Base-by-base conservation (phyloP, 768 basidiomycete genomes). In the Pleurotus salmoneostramineus region DNA sequence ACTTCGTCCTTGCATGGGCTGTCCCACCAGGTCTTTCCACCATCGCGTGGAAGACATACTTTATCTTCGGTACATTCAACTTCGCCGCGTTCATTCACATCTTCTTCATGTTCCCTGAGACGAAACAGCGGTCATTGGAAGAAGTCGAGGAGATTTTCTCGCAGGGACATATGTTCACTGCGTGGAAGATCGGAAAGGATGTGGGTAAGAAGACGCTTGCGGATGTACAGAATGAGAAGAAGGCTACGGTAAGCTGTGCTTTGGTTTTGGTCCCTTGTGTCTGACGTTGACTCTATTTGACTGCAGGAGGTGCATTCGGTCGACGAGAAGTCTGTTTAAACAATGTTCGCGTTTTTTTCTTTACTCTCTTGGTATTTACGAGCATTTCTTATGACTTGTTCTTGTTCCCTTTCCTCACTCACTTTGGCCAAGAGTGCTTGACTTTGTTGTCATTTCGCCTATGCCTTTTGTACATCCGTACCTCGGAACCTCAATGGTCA, bases 71-170 rank as follows among this genome's bases (percentile, higher is more conserved):
- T 6, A 72, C 87, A 7, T 89, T 89, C 81, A 88, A 89, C 75
- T 83, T 87, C 58, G 83, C 84, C 0, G 85, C 83, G 1, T 85
- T 79, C 67, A 72, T 89, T 54, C 88, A 90, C 63, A 75, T 91
- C 59, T 74, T 87, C 65, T 90, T 91, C 79, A 86, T 87, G 79
- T 91, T 82, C 78, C 90, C 89, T 10, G 90, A 91, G 70, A 89
- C 88, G 2, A 83, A 84, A 11, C 83, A 84, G 3, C 78, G 87
- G 0, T 82, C 86, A 2, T 80, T 92, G 6, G 90, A 92, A 70
- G 89, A 92, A 69, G 79, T 91, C 43, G 90, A 92, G 66, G 89
- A 85, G 4, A 81, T 91, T 61, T 91, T 92, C 74, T 71, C 74
- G 4, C 81, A 85, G 62, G 88, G 87, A 0, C 83, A 91, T 62